phyloP scores from a whole-genome alignment of 2,329 filamentous ascomycete genomes.

The Colletotrichum melonis region DNA sequence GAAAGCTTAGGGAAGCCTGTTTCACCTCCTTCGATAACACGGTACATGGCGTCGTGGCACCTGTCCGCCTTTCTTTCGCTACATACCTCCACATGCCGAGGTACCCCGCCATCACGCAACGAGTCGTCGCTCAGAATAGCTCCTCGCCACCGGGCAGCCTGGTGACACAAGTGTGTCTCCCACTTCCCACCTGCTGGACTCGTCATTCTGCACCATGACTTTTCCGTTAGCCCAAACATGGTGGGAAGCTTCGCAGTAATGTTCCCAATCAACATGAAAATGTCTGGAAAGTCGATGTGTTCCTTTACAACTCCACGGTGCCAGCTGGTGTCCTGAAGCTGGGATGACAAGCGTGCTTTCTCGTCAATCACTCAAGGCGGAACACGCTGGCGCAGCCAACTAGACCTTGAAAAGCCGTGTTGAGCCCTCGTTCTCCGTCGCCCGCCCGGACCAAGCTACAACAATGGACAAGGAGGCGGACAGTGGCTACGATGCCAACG shows the following conservation, averaged over 20 bases:
- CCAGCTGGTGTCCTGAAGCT: neutral
- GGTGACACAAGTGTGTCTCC: conserved; percentile 15
- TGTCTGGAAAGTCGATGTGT: neutral
- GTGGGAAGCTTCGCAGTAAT: conserved; percentile 2
- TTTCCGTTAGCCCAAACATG: conserved; percentile 4
- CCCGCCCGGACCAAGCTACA: conserved; percentile 17
- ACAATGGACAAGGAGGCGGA: conserved; percentile 17
- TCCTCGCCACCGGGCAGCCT: conserved; percentile 21
- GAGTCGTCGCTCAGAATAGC: conserved; percentile 12
- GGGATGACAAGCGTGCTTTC: neutral
- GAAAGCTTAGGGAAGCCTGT: conserved; percentile 26
- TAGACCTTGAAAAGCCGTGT: neutral
- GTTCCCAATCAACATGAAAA: conserved; percentile 2
- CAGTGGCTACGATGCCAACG: neutral
- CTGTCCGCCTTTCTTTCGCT: neutral
- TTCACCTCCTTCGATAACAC: conserved; percentile 15
- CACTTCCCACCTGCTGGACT: conserved; percentile 22
- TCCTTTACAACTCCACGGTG: neutral
- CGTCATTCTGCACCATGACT: neutral
- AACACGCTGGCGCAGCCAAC: neutral
- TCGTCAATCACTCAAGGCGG: conserved; percentile 22
- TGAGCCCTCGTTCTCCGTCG: conserved; percentile 8
- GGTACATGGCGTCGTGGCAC: conserved; percentile 11
- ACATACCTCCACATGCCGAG: conserved; percentile 16
- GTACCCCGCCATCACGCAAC: conserved; percentile 15